Evolutionary conservation across 2,329 filamentous ascomycete species (phyloP).

Genomic region (Ustulina deusta): DNA sequence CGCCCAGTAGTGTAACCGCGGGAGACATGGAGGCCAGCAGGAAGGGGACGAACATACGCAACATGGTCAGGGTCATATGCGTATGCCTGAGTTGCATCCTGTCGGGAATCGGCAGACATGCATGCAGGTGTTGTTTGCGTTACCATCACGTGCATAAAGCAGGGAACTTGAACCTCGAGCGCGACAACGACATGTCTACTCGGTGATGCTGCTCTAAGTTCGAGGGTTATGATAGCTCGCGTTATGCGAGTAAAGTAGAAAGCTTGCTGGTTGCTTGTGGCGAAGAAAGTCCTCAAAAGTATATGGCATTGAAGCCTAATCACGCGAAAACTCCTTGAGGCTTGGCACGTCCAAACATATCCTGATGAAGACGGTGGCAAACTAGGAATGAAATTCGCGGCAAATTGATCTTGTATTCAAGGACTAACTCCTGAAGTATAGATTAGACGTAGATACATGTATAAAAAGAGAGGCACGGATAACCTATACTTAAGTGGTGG

Average conservation of each 20-base stretch:
- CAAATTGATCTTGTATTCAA: not conserved
- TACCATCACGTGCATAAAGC: slow-evolving; percentile 37
- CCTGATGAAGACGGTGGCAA: not conserved
- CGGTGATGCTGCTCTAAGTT: not conserved
- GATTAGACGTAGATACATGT: not conserved
- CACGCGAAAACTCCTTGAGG: not conserved
- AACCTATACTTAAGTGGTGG: not conserved
- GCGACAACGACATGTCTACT: slow-evolving; percentile 22
- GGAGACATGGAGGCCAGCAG: slow-evolving; percentile 7
- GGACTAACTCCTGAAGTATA: not conserved
- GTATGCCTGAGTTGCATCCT: slow-evolving; percentile 37
- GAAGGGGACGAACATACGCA: slow-evolving; percentile 3
- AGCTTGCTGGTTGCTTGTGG: not conserved
- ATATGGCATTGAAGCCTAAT: not conserved
- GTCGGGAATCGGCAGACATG: slow-evolving; percentile 30
- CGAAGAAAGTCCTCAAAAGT: not conserved
- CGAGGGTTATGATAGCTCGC: slow-evolving; percentile 15
- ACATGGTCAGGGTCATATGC: slow-evolving; percentile 35
- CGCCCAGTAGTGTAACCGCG: slow-evolving; percentile 19
- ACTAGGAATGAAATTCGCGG: not conserved
- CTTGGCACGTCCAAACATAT: not conserved
- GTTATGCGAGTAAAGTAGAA: slow-evolving; percentile 12
- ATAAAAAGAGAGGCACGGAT: not conserved
- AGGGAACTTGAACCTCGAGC: slow-evolving; percentile 13
- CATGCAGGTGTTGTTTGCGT: slow-evolving; percentile 36